Base-by-base conservation (phyloP, 2,329 filamentous ascomycete species). In the Alternaria metachromatica region DNA sequence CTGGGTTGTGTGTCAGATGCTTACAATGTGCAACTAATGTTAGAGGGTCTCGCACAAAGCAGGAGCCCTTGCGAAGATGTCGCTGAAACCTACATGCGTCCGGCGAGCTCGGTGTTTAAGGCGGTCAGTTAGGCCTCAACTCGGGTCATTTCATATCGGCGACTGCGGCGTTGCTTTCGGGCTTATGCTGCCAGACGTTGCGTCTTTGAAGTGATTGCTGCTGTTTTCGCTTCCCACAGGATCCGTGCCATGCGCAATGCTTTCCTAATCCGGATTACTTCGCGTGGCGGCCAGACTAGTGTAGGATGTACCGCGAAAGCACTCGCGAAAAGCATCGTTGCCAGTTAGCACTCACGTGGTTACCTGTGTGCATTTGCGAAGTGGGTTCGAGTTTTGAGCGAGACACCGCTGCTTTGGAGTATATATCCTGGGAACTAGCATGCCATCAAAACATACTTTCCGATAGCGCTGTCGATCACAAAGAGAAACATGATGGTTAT, bases 341-440 rank as follows among this genome's bases (percentile, higher is more conserved):
- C n/a, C 64, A 61, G 41, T 63, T 68, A 66, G 66, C 50, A 37
- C 49, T 60, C 65, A 66, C 60, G 63, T 68, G 65, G 28, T 46
- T 30, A 15, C 12, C 25, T 23, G 43, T 54, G 30, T 53, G 51
- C 23, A 41, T 60, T 60, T 49, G 23, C 12, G 10, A 45, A 15
- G 30, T 26, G 23, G 20, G 13, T 45, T 28, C 13, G 25, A 23
- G 11, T 15, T 44, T 56, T 56, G 41, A 21, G 37, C 25, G 51
- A 30, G 57, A 45, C 61, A 45, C 57, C 46, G 61, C 46, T 49
- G 20, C 21, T 41, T 51, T 46, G n/a, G 26, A n/a, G 61, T 51
- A 50, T 55, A 60, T 60, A 54, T 60, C 48, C 48, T 33, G 11
- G 23, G 46, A 9, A 23, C 15, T 41, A 41, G 43, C 33, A 28